phyloP scores from a whole-genome alignment of 352 stramenopile genomes.

The Phytophthora pinifolia region DNA sequence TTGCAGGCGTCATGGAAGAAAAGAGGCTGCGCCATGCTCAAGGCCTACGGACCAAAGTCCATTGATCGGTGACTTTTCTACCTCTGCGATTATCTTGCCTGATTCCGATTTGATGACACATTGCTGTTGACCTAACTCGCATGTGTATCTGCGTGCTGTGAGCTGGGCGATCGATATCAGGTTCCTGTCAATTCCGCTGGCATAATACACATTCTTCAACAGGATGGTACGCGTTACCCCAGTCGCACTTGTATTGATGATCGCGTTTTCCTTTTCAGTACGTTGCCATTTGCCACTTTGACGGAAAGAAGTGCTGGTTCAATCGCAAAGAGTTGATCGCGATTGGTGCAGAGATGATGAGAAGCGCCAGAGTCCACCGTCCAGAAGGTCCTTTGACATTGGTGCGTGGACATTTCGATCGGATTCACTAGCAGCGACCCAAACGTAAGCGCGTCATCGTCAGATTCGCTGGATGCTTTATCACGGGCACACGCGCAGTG shows the following conservation, averaged over 20 bases:
- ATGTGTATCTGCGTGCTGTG: no score
- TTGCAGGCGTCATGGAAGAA: no score
- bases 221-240: neutral
- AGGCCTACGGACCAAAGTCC: neutral
- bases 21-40: no score
- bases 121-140: no score
- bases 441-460: neutral
- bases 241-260: neutral
- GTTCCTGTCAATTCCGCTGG: neutral
- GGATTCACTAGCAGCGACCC: no score
- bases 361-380: neutral
- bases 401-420: neutral
- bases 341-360: neutral
- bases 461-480: neutral
- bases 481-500: no score
- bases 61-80: neutral
- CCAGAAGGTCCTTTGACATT: neutral
- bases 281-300: neutral
- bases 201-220: conserved; percentile 2
- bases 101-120: neutral
- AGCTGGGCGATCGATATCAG: neutral
- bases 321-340: neutral
- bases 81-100: neutral
- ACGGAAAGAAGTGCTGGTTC: neutral
- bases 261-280: neutral